Percentiles rank a stretch among this genome's conserved stretches.
These are phyloP conservation scores for Pinus albicaulis DNA, from an alignment of 75 land plant genomes.

Conservation along the genomic window DNA sequence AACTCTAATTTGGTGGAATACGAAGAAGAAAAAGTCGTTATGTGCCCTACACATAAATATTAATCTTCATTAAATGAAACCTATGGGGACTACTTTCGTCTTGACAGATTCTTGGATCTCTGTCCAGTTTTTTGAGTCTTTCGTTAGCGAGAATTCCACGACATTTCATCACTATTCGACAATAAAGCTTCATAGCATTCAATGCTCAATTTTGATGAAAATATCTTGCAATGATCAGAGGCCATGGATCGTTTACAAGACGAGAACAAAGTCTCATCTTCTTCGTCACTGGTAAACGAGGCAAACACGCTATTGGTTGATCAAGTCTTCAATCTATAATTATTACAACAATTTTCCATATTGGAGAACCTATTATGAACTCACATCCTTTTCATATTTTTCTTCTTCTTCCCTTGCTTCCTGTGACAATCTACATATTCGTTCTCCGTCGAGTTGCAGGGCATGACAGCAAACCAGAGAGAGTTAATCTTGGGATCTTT, in stretches of 20 bases:
- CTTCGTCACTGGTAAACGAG: not conserved
- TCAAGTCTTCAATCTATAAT: not conserved
- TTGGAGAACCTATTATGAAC: not conserved
- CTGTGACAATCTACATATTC: slow-evolving; percentile 6
- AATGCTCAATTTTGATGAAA: not conserved
- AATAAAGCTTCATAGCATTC: slow-evolving; percentile 1
- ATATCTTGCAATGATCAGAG: not conserved
- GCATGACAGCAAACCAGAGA: too few species aligned
- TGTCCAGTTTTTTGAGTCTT: not conserved
- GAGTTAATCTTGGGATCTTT: not conserved
- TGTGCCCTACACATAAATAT: not conserved
- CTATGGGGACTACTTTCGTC: too few species aligned
- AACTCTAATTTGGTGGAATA: not conserved
- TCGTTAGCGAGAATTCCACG: not conserved
- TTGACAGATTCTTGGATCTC: not conserved
- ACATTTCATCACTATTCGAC: not conserved
- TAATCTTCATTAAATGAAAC: not conserved
- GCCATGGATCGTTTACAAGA: not conserved
- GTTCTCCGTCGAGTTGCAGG: not conserved
- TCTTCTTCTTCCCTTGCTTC: slow-evolving; percentile 9
- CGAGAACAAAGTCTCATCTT: not conserved
- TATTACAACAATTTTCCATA: not conserved
- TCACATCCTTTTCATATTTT: too few species aligned
- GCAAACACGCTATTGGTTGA: not conserved
- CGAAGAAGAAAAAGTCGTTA: not conserved